Evolutionary conservation across 225 moss, liverwort and hornwort genomes (phyloP), one percentile per base, ranked within the genome.

Genomic region (Takakia lepidozioides): DNA sequence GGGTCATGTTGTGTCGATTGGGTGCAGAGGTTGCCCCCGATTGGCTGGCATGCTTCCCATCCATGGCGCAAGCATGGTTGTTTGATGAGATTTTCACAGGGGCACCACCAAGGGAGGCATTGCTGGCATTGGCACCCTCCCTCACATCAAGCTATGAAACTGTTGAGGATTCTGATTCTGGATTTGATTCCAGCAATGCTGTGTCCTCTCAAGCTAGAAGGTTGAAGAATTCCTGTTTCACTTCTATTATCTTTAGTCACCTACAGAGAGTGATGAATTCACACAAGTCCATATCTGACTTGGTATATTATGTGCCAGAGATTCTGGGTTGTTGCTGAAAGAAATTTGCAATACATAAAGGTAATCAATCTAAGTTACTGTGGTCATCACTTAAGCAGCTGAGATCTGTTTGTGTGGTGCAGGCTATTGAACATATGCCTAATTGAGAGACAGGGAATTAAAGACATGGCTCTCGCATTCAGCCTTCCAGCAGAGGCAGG

Each of bases 41-140:
- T 69, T 93, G 93, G 93, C 78, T 93, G n/a, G 75, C 81, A 37
- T 86, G 83, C 71, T 88, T 88, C 63, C 62, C 88, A 46, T 69
- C 72, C 16, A 58, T 15, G 25, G 71, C 29, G 38, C 60, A 49
- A 59, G 74, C 64, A 26, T 70, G 62, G 55, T 71, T 89, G 41
- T 85, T 95, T 42, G 84, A 90, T 47, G 82, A 79, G 49, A 86
- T 95, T 58, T 95, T 95, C 37, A 66, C 38, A 48, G 61, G 51
- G 49, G 78, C 84, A 43, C 87, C 82, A 38, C 65, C 74, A 23
- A 54, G 26, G 42, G 87, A 84, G 46, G 43, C 71, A 19, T 39
- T 95, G 38, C 65, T 80, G 25, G 68, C 61, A 43, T 69, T 95
- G 64, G 76, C 67, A 19, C 65, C 80, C 29, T 72, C 65, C 22